Conservation (phyloP, 1,284 basidiomycete species). For the Leucoagaricus sp. region DNA sequence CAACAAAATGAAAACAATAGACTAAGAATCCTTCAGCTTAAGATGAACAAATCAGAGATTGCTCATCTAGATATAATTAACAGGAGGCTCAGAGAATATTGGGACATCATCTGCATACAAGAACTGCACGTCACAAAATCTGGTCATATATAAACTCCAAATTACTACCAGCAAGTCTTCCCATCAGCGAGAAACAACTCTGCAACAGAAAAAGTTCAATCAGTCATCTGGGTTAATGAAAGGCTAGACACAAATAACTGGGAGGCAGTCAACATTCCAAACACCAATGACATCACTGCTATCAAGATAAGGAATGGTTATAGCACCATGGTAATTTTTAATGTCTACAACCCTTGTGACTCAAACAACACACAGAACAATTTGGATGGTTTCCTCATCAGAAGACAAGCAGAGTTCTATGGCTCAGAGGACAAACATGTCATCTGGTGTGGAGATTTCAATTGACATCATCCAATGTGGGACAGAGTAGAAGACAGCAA, state of each 20-base stretch:
- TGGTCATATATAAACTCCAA: constrained; percentile 18
- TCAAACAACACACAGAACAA: constrained; percentile 12
- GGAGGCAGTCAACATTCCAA: constrained; percentile 20
- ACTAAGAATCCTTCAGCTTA: constrained; percentile 21
- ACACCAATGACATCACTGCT: constrained; percentile 26
- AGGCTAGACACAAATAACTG: constrained; percentile 25
- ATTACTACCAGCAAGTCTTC: constrained; percentile 17
- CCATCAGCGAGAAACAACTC: constrained; percentile 14
- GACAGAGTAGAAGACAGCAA: constrained; percentile 35
- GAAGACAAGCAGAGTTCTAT: background rate
- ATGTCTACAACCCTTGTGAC: constrained; percentile 28
- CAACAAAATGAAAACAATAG: background rate
- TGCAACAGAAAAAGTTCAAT: constrained; percentile 13
- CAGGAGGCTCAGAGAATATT: constrained; percentile 13
- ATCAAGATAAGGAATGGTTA: constrained; percentile 19
- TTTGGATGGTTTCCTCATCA: constrained; percentile 9
- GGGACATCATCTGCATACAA: constrained; percentile 28
- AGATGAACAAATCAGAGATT: constrained; percentile 20
- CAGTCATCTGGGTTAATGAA: constrained; percentile 28
- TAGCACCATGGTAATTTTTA: constrained; percentile 25
- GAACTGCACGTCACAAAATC: constrained; percentile 28
- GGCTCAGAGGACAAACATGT: constrained; percentile 12
- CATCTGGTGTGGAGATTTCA: constrained; percentile 48
- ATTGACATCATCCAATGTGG: constrained; percentile 50
- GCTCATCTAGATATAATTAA: constrained; percentile 23